phyloP scores from a whole-genome alignment of 2,329 filamentous ascomycete genomes.

The Davidsoniella eucalypti region DNA sequence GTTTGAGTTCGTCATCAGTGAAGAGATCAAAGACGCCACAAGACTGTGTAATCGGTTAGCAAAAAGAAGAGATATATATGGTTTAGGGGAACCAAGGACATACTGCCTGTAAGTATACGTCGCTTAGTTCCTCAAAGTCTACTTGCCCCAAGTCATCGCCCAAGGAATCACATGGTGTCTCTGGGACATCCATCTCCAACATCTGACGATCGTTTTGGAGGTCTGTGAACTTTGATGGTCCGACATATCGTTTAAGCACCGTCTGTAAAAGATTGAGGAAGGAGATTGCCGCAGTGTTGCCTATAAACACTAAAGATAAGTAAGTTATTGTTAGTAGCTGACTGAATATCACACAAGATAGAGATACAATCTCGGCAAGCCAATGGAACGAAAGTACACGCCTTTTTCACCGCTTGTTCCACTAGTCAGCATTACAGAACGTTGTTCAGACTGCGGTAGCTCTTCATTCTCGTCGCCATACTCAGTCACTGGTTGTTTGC shows the following conservation, averaged over 20 bases:
- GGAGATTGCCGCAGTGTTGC: slow-evolving; percentile 12
- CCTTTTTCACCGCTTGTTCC: slow-evolving; percentile 10
- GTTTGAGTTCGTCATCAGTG: slow-evolving; percentile 5
- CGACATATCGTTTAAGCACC: slow-evolving; percentile 12
- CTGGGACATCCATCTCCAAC: slow-evolving; percentile 11
- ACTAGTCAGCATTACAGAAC: slow-evolving; percentile 10
- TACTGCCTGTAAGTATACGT: slow-evolving; percentile 13
- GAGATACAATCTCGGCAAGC: neutral
- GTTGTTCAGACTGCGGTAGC: neutral
- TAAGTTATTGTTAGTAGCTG: neutral
- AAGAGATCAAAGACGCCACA: slow-evolving; percentile 13
- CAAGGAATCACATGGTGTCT: slow-evolving; percentile 1
- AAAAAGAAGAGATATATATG: neutral
- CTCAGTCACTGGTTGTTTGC: neutral
- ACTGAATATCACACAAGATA: neutral
- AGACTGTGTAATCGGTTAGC: slow-evolving; percentile 3
- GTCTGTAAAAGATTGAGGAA: slow-evolving; percentile 13
- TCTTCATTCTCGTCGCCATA: neutral
- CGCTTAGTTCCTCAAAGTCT: slow-evolving; percentile 7
- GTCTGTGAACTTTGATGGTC: slow-evolving; percentile 13
- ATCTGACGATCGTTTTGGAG: slow-evolving; percentile 7
- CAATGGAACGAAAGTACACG: neutral
- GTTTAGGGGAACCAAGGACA: neutral
- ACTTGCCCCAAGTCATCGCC: slow-evolving; percentile 1
- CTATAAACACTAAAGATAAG: slow-evolving; percentile 8